Percentiles rank a stretch among this genome's conserved stretches.
phyloP scores from a whole-genome alignment of 2,329 filamentous ascomycete species.

The Juglanconis sp. region DNA sequence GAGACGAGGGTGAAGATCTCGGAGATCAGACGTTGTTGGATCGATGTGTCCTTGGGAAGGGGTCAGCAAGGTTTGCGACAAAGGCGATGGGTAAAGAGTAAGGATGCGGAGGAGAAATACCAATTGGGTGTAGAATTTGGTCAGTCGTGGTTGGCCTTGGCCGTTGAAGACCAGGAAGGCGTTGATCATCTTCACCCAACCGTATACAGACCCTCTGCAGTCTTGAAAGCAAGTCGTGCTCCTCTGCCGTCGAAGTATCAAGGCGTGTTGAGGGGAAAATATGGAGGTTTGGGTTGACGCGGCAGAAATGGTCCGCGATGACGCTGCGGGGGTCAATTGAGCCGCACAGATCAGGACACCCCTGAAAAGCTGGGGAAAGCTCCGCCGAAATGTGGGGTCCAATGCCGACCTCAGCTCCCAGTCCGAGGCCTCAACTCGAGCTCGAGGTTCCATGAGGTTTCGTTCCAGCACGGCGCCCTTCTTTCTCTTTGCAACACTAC shows the following conservation, averaged over 20 bases:
- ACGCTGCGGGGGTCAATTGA: neutral
- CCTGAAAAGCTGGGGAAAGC: constrained; percentile 20
- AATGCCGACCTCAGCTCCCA: neutral
- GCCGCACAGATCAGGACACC: neutral
- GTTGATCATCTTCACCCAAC: constrained; percentile 75
- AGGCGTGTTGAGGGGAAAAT: neutral
- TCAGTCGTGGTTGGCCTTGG: constrained; percentile 91
- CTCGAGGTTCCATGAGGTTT: neutral
- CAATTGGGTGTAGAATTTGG: constrained; percentile 97
- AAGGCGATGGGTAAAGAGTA: neutral
- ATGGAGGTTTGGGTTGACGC: too few species aligned
- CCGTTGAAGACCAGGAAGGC: constrained; percentile 99
- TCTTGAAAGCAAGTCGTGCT: neutral
- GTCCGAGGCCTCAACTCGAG: neutral
- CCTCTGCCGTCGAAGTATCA: neutral
- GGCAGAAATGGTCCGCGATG: constrained; percentile 15
- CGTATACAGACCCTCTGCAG: constrained; percentile 8
- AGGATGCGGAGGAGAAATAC: constrained; percentile 41
- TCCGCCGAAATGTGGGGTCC: constrained; percentile 3
- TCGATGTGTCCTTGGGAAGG: constrained; percentile 76
- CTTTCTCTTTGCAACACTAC: too few species aligned
- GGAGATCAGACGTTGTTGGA: constrained; percentile 92
- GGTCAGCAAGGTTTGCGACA: neutral
- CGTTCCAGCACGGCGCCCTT: neutral
- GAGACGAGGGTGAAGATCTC: constrained; percentile 97